Evolutionary conservation across 192 early-diverging fungal genomes (phyloP).

Genomic region (Backusella westeae): DNA sequence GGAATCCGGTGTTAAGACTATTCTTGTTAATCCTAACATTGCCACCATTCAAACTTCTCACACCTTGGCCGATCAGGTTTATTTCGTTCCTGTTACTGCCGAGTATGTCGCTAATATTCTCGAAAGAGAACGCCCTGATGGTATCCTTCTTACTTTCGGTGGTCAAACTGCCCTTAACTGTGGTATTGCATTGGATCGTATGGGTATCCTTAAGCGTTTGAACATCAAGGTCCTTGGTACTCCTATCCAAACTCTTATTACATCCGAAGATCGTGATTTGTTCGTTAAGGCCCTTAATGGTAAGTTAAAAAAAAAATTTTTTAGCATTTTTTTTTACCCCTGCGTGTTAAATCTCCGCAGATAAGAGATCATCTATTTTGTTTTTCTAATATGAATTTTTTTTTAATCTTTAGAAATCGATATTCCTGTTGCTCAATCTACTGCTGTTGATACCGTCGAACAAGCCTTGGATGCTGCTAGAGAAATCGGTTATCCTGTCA

Average conservation of each 20-base stretch:
- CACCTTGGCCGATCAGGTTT: slow-evolving; percentile 90
- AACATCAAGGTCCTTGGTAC: slow-evolving; percentile 94
- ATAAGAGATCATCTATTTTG: slow-evolving; percentile 6
- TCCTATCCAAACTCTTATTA: slow-evolving; percentile 87
- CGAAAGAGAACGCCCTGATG: slow-evolving; percentile 93
- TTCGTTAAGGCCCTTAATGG: slow-evolving; percentile 87
- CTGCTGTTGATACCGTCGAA: slow-evolving; percentile 83
- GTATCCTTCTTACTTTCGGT: slow-evolving; percentile 93
- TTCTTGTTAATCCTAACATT: slow-evolving; percentile 99
- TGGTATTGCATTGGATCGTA: slow-evolving; percentile 85
- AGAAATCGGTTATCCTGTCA: slow-evolving; percentile 90
- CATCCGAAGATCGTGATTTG: slow-evolving; percentile 93
- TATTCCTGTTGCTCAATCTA: slow-evolving; percentile 88
- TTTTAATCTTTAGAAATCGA: slow-evolving; percentile 55
- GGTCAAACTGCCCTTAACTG: slow-evolving; percentile 96
- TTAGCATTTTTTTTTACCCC: background rate
- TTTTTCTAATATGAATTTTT: background rate
- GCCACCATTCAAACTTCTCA: slow-evolving; percentile 97
- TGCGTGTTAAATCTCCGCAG: background rate
- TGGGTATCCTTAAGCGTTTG: slow-evolving; percentile 77
- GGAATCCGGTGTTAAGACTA: slow-evolving; percentile 88
- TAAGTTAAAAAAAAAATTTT: background rate
- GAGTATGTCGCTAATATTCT: slow-evolving; percentile 92
- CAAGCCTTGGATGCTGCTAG: slow-evolving; percentile 83
- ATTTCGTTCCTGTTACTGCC: slow-evolving; percentile 93